phyloP scores from a whole-genome alignment of 495 filamentous ascomycete species.

The Penicillium paxilli region DNA sequence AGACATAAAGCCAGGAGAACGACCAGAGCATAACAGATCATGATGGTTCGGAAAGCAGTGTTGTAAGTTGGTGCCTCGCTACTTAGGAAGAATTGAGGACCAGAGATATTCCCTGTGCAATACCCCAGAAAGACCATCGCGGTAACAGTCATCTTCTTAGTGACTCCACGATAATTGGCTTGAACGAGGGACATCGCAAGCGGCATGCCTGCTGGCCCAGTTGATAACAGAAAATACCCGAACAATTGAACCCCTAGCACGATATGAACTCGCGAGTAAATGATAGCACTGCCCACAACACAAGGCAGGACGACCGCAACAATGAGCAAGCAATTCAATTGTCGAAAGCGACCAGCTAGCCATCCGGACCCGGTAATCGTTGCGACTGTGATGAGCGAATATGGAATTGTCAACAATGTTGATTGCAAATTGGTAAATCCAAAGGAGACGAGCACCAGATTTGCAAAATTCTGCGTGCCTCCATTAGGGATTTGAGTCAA shows the following conservation, averaged over 20 bases:
- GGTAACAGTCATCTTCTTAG: slow-evolving; percentile 60
- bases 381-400: slow-evolving; percentile 40
- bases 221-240: slow-evolving; percentile 59
- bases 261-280: slow-evolving; percentile 54
- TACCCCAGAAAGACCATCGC: slow-evolving; percentile 43
- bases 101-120: slow-evolving; percentile 41
- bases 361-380: slow-evolving; percentile 39
- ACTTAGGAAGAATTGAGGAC: slow-evolving; percentile 40
- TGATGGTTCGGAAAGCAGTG: slow-evolving; percentile 51
- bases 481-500: slow-evolving; percentile 49
- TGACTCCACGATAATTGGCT: slow-evolving; percentile 64
- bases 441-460: slow-evolving; percentile 44
- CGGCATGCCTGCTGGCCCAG: slow-evolving; percentile 56
- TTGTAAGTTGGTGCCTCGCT: slow-evolving; percentile 35
- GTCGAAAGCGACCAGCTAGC: slow-evolving; percentile 32
- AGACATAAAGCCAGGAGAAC: slow-evolving; percentile 38
- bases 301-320: slow-evolving; percentile 27
- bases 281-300: slow-evolving; percentile 59
- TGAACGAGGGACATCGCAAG: slow-evolving; percentile 55
- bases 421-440: slow-evolving; percentile 44
- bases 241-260: slow-evolving; percentile 51
- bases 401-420: slow-evolving; percentile 42
- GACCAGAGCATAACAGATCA: slow-evolving; percentile 52
- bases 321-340: slow-evolving; percentile 34
- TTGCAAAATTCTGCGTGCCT: slow-evolving; percentile 46